Evolutionary conservation across 2,329 filamentous ascomycete species (phyloP).

Genomic region (Colletotrichum tropicale): DNA sequence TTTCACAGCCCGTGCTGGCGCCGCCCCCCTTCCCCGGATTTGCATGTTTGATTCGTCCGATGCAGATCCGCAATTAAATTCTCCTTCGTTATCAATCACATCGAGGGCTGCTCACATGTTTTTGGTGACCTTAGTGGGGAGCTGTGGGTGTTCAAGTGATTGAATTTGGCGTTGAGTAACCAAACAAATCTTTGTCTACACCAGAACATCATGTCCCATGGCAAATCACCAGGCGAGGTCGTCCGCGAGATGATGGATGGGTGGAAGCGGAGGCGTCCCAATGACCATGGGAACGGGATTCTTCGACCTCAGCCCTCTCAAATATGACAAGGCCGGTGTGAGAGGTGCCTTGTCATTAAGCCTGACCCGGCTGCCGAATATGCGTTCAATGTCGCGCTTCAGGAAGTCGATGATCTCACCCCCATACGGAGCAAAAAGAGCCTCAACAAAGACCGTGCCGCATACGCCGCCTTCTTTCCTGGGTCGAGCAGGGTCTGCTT

Average conservation of each 20-base stretch:
- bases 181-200: accelerated
- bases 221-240: neutral
- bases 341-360: neutral
- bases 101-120: neutral
- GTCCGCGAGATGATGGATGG: neutral
- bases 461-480: neutral
- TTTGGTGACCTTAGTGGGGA: neutral
- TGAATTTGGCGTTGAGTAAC: neutral
- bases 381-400: neutral
- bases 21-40: neutral
- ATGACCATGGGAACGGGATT: neutral
- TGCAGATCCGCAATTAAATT: neutral
- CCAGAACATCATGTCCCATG: neutral
- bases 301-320: neutral
- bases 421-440: neutral
- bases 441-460: neutral
- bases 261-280: neutral
- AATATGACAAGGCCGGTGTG: neutral
- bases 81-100: neutral
- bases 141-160: neutral
- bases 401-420: neutral
- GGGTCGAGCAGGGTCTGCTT: neutral
- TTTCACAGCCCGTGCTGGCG: neutral
- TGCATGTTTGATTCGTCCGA: neutral
- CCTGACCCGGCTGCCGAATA: neutral